These are phyloP conservation scores for Benincasa hispida DNA, from an alignment of 306 rosid genomes.

Conservation along the genomic window DNA sequence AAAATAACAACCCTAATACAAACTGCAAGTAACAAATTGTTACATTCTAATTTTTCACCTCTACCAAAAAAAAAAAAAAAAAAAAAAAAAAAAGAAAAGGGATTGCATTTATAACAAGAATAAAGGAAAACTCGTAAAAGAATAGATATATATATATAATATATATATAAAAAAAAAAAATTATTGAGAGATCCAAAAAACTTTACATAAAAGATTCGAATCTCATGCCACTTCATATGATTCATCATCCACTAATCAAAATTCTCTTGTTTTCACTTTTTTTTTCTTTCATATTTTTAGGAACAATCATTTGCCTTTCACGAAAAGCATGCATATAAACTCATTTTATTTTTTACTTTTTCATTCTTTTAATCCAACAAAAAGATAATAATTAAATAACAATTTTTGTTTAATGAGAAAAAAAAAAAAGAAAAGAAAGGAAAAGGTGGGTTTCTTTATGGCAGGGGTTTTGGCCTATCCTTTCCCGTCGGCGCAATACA, in stretches of 20 bases:
- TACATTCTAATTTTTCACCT: too few relatives aligned
- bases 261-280: background rate
- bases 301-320: background rate
- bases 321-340: background rate
- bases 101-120: background rate
- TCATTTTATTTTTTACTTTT: background rate
- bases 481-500: slow-evolving; percentile 3
- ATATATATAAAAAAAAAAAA: background rate
- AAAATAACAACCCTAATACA: too few relatives aligned
- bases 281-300: background rate
- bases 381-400: background rate
- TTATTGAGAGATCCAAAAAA: background rate
- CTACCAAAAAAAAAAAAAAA: too few relatives aligned
- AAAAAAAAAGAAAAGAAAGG: background rate
- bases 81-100: too few relatives aligned
- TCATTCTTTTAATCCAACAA: background rate
- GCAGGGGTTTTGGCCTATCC: background rate
- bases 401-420: background rate
- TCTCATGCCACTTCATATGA: background rate
- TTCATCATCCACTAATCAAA: background rate
- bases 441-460: background rate
- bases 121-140: background rate
- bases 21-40: too few relatives aligned
- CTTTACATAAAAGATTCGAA: slow-evolving; percentile 4
- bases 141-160: background rate